Evolutionary conservation across 257 asterid species (phyloP).

Genomic region (Przewalskia tangutica): DNA sequence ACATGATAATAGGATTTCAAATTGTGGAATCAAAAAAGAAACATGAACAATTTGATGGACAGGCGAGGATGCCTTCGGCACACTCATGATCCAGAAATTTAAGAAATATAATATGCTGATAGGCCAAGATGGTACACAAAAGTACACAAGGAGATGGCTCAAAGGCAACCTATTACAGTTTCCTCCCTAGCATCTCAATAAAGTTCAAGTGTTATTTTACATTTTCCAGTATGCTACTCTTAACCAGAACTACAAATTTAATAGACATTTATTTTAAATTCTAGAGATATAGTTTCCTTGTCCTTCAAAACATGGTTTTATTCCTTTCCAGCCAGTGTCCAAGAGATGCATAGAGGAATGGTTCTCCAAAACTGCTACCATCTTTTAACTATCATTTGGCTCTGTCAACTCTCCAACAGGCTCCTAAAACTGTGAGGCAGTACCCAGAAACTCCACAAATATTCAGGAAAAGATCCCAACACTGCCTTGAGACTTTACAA

Average conservation of each 20-base stretch:
- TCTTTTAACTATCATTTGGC: background rate
- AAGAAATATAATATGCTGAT: background rate
- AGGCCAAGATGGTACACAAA: background rate
- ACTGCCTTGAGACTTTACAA: background rate
- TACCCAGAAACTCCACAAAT: background rate
- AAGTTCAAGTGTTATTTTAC: background rate
- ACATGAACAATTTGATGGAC: background rate
- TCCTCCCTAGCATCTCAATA: background rate
- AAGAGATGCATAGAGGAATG: background rate
- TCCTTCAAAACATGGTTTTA: background rate
- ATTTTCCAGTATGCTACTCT: background rate
- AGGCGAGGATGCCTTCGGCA: background rate
- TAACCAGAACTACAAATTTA: background rate
- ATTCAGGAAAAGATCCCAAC: background rate
- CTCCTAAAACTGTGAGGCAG: background rate
- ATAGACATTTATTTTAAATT: background rate
- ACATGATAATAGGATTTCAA: background rate
- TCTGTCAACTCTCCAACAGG: background rate
- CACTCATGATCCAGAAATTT: background rate
- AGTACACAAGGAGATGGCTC: background rate
- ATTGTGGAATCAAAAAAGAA: background rate
- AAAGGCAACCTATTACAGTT: background rate
- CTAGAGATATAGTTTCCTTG: background rate
- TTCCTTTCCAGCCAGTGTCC: background rate
- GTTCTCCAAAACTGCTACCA: background rate